Base-by-base conservation (phyloP, 139 green algal genomes). In the Haematococcus sp. region DNA sequence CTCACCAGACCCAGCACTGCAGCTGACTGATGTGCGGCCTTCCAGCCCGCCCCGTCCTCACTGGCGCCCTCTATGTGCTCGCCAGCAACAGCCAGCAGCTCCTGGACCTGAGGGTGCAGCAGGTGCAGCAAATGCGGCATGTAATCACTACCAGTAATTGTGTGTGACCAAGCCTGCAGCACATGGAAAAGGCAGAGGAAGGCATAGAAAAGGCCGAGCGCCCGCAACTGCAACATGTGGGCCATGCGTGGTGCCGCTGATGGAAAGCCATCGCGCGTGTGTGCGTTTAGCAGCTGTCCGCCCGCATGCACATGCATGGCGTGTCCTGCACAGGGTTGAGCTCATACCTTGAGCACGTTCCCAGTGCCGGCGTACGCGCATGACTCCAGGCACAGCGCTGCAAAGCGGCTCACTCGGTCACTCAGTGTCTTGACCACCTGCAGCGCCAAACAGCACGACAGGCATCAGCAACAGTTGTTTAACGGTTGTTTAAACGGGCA, bases 341-440 rank as follows among this genome's bases (percentile, higher is more conserved):
- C n/a, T n/a, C n/a, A n/a, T 34, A 49, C 40, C 78, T 96, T 93
- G 33, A 98, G 91, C 70, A 99, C 96, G 74, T 98, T 94, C 16
- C 96, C 96, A 0, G 90, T 98, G 75, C 94, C 94, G 19, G 96
- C 96, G 67, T 98, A 99, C 0, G 96, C 96, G 64, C 86, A 91
- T 16, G 80, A 79, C 35, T 98, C 90, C 59, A 99, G 87, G 20
- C 81, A 85, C 11, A 93, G 85, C 70, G 84, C 59, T 19, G 73
- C 73, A 68, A 92, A 95, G 78, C 86, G 84, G 40, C 85, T 91
- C 54, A 98, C 88, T 32, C 74, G 74, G 71, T 96, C 90, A 35
- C 89, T 76, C 25, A 99, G 81, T 16, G 95, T 98, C 81, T 94
- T 94, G 67, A 82, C 83, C 1, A 98, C 88, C 89, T 95, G 84